A percentile compares a stretch with the other conserved stretches of the same genome.
Evolutionary conservation across 2,329 filamentous ascomycete species (phyloP).

Genomic region (Sclerotinia trifoliorum): DNA sequence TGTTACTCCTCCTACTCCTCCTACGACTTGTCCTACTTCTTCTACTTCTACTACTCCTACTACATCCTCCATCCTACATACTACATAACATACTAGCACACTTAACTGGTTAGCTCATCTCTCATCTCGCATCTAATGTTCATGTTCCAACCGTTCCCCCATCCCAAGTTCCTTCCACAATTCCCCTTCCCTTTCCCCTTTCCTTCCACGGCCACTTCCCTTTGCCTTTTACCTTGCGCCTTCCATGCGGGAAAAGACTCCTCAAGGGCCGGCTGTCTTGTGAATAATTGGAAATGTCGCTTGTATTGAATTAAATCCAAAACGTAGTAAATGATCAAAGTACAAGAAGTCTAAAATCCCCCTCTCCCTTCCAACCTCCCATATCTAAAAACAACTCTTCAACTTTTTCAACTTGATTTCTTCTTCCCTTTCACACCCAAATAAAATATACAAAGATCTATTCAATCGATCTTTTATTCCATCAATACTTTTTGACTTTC

Average conservation of each 20-base stretch:
- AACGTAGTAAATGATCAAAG: constrained; percentile 15
- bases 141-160: constrained; percentile 23
- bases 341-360: constrained; percentile 18
- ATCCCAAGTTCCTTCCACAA: neutral
- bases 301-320: constrained; percentile 17
- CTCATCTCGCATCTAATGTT: neutral
- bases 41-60: too few species aligned
- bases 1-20: too few species aligned
- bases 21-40: too few species aligned
- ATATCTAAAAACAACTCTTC: neutral
- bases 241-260: neutral
- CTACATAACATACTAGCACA: neutral
- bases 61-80: too few species aligned
- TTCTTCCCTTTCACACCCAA: constrained; percentile 23
- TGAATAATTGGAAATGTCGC: constrained; percentile 14
- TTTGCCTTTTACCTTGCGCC: neutral
- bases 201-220: neutral
- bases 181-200: neutral
- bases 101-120: neutral
- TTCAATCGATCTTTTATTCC: constrained; percentile 35
- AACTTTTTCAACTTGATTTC: neutral
- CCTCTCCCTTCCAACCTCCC: neutral
- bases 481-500: constrained; percentile 29
- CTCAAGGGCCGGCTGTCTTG: neutral
- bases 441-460: constrained; percentile 1